Conservation (phyloP, 768 basidiomycete species). For the Termitomyces titanicus region DNA sequence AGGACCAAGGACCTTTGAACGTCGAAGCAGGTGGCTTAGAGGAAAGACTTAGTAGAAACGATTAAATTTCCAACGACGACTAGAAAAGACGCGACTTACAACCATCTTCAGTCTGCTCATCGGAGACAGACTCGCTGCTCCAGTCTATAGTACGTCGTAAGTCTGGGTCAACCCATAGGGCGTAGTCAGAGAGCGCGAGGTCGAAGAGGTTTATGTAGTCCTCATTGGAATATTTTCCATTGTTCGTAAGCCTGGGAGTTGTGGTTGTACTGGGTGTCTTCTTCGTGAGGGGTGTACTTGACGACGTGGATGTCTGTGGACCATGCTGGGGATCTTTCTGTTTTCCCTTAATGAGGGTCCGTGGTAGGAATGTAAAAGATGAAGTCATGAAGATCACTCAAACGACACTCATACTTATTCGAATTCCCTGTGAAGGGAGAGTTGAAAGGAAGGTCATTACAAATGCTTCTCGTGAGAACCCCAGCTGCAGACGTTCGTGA, state of each 20-base stretch:
- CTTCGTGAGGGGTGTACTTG: too few relatives aligned
- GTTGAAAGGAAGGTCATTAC: too few relatives aligned
- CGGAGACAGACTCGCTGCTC: slow-evolving; percentile 14
- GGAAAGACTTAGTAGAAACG: slow-evolving; percentile 47
- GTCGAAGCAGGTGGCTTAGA: slow-evolving; percentile 46
- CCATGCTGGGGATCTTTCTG: slow-evolving; percentile 11
- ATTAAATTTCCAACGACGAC: slow-evolving; percentile 12
- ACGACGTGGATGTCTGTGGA: neutral
- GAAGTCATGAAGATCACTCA: slow-evolving; percentile 15
- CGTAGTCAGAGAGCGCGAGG: slow-evolving; percentile 69
- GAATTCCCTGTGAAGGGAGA: too few relatives aligned
- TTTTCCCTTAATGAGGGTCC: slow-evolving; percentile 36
- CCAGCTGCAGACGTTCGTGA: too few relatives aligned
- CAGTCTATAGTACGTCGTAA: slow-evolving; percentile 46
- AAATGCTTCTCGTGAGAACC: too few relatives aligned
- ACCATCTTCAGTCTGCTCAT: slow-evolving; percentile 14
- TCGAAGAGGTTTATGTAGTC: slow-evolving; percentile 49
- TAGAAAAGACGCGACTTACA: slow-evolving; percentile 38
- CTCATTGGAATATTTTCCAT: slow-evolving; percentile 19
- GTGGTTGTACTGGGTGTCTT: neutral
- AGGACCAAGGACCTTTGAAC: slow-evolving; percentile 33
- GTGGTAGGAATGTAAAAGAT: slow-evolving; percentile 44
- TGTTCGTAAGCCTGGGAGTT: neutral
- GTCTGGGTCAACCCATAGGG: slow-evolving; percentile 60
- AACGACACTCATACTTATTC: too few relatives aligned